These are phyloP conservation scores for Lactarius sanguifluus DNA, from an alignment of 768 basidiomycete genomes.

Conservation along the genomic window DNA sequence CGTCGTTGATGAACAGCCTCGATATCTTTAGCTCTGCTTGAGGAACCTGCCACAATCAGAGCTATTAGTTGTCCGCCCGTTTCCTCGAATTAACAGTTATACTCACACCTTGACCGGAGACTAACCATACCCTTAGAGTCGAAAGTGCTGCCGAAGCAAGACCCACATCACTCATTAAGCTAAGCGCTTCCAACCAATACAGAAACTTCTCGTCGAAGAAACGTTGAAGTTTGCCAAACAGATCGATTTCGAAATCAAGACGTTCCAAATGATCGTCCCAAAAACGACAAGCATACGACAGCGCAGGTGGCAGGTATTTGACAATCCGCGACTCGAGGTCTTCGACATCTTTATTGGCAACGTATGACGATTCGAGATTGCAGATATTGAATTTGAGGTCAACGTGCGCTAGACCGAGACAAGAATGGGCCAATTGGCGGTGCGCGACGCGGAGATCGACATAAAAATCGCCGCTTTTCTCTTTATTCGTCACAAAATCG, in stretches of 20 bases:
- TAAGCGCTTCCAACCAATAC: too few relatives aligned
- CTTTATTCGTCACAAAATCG: background rate
- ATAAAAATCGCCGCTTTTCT: background rate
- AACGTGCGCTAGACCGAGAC: background rate
- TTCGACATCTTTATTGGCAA: background rate
- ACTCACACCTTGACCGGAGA: too few relatives aligned
- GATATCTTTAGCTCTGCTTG: too few relatives aligned
- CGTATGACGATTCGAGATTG: slow-evolving; percentile 3
- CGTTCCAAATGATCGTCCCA: slow-evolving; percentile 3
- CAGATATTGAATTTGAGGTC: slow-evolving; percentile 6
- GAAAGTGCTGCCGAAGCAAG: too few relatives aligned
- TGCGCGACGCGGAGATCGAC: background rate
- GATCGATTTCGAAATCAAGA: background rate
- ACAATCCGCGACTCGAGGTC: background rate
- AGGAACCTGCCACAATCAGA: too few relatives aligned
- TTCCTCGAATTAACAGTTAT: too few relatives aligned
- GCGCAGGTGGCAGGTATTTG: background rate
- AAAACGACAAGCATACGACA: slow-evolving; percentile 6
- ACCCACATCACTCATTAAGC: too few relatives aligned
- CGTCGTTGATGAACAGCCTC: too few relatives aligned
- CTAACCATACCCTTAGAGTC: too few relatives aligned
- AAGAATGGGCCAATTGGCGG: background rate
- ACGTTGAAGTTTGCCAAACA: background rate
- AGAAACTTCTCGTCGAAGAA: too few relatives aligned
- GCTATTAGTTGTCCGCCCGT: too few relatives aligned